Base-by-base conservation (phyloP, 495 filamentous ascomycete species). In the Penicillium bovifimosum region DNA sequence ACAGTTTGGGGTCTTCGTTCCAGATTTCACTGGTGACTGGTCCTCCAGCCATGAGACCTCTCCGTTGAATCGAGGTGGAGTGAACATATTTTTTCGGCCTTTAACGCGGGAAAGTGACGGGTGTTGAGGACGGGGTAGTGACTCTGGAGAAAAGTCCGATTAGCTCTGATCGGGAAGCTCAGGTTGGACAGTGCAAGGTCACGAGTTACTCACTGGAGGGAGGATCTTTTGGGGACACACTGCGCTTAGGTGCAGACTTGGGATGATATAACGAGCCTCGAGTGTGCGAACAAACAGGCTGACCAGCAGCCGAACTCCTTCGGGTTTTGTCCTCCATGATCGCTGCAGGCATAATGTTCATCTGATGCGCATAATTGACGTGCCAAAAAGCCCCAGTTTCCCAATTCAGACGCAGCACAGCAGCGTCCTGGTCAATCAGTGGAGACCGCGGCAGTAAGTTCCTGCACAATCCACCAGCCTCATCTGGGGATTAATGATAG, bases 21-120 rank as follows among this genome's bases (percentile, higher is more conserved):
- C 60, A 29, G 24, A 18, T 38, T 38, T 47, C 9, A 42, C 50
- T 10, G 68, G 66, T 0, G 69, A 69, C 49, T 68, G 63, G 18
- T 72, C 71, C 20, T 61, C 60, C 38, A 67, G 42, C 69, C 69
- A 74, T 34, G 69, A 71, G 47, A 62, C 52, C 47, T 72, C 71
- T 54, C 53, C 11, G 16, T 50, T 58, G 34, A 51, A 60, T 24
- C 52, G 63, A 20, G 64, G 69, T 27, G 67, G 66, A n/a, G 69
- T 68, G 47, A 70, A 63, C 71, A 74, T 74, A 34, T 65, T 54
- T 54, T 40, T 46, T 47, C 60, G 57, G 29, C 68, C 69, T 55
- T 72, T 74, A 26, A 72, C 62, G 31, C 71, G 71, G 26, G 57
- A 58, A 40, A 74, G 58, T 8, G 69, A 69, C 24, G 60, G 62